Evolutionary conservation across 2,329 filamentous ascomycete genomes (phyloP).

Genomic region (Talaromyces sp.): DNA sequence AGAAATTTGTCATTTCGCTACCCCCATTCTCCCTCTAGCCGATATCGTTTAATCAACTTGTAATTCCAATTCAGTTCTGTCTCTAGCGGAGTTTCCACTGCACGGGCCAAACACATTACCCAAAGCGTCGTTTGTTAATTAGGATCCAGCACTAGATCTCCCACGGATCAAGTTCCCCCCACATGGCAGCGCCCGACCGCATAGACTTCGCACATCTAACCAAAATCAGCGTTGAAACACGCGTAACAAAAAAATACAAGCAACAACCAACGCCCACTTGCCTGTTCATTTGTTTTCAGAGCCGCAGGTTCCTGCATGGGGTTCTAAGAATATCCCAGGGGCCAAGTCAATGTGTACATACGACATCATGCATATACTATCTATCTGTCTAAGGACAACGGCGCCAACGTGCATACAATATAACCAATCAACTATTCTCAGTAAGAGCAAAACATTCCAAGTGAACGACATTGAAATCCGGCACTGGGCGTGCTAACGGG

Average conservation of each 20-base stretch:
- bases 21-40: too few species aligned
- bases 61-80: background rate
- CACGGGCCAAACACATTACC: background rate
- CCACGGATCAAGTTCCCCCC: background rate
- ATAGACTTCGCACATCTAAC: background rate
- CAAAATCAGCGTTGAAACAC: background rate
- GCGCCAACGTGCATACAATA: background rate
- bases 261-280: background rate
- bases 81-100: background rate
- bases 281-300: background rate
- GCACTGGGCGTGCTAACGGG: too few species aligned
- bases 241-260: background rate
- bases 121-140: background rate
- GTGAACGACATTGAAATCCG: too few species aligned
- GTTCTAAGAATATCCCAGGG: conserved; percentile 1
- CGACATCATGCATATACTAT: background rate
- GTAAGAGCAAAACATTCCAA: too few species aligned
- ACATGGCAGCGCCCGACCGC: background rate
- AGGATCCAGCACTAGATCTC: background rate
- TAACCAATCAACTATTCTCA: too few species aligned
- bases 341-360: background rate
- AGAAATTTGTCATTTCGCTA: too few species aligned
- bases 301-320: conserved; percentile 1
- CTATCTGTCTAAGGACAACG: background rate
- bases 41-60: background rate